These are phyloP conservation scores for Papilionanthe hybrid DNA, from an alignment of 116 monocot genomes.

Conservation along the genomic window DNA sequence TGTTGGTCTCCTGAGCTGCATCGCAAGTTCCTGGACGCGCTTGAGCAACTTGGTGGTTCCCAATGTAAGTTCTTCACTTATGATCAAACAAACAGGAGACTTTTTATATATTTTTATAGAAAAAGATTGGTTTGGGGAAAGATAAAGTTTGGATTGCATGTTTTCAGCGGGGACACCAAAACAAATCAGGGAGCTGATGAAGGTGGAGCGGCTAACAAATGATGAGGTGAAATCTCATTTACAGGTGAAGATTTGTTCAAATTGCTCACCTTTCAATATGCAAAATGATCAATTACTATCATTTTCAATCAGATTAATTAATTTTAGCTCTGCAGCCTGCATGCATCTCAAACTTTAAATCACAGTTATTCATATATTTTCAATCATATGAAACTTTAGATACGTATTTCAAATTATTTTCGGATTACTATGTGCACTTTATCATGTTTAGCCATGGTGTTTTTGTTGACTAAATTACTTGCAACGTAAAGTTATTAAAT, in stretches of 20 bases:
- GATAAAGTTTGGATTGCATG: background rate
- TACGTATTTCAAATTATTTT: no score
- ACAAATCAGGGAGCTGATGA: constrained; percentile 97
- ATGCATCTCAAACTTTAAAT: no score
- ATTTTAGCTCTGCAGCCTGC: no score
- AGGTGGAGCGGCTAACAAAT: constrained; percentile 92
- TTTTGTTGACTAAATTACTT: no score
- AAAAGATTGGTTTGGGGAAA: background rate
- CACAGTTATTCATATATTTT: no score
- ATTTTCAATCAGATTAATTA: no score
- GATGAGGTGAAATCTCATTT: constrained; percentile 98
- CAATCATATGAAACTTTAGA: no score
- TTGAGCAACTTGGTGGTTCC: constrained; percentile 18
- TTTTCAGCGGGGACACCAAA: constrained; percentile 60
- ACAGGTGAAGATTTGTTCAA: constrained; percentile 87
- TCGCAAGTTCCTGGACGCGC: constrained; percentile 12
- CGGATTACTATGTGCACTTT: no score
- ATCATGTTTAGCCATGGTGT: no score
- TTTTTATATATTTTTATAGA: background rate
- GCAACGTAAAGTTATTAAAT: no score
- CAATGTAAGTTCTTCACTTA: background rate
- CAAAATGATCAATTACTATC: no score
- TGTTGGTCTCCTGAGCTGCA: constrained; percentile 22
- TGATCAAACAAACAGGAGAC: background rate
- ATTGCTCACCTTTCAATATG: constrained; percentile 29